Conservation (phyloP, 352 stramenopile species). For the Globisporangium radiosum region DNA sequence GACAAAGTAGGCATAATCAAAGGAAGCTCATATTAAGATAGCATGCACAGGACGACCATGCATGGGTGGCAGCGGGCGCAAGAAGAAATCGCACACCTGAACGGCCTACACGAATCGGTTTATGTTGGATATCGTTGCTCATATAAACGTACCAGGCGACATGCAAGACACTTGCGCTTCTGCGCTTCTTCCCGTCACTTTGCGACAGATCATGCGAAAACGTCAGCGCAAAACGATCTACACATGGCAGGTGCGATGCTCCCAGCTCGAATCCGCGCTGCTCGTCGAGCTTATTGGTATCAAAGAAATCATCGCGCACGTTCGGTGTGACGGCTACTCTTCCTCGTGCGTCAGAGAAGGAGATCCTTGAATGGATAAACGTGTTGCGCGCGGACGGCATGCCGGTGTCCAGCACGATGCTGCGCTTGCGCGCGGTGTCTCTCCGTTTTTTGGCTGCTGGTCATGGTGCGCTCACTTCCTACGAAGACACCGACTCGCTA, state of each 20-base stretch:
- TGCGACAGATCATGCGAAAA: background rate
- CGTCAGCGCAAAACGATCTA: background rate
- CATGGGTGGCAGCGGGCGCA: background rate
- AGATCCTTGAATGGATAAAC: background rate
- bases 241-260: background rate
- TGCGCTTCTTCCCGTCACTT: background rate
- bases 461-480: background rate
- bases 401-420: background rate
- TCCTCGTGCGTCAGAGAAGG: background rate
- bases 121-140: background rate
- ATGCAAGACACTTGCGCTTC: background rate
- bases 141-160: background rate
- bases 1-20: too few relatives aligned
- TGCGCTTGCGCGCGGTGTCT: background rate
- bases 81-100: background rate
- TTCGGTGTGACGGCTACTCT: background rate
- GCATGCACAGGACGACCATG: background rate
- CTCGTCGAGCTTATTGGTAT: background rate
- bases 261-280: background rate
- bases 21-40: too few relatives aligned
- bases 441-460: background rate
- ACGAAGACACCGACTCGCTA: background rate
- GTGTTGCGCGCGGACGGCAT: background rate
- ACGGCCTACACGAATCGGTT: background rate
- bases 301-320: background rate